A percentile compares a stretch with the other conserved stretches of the same genome.
phyloP scores from a whole-genome alignment of 768 basidiomycete species.

The Lentinula edodes region DNA sequence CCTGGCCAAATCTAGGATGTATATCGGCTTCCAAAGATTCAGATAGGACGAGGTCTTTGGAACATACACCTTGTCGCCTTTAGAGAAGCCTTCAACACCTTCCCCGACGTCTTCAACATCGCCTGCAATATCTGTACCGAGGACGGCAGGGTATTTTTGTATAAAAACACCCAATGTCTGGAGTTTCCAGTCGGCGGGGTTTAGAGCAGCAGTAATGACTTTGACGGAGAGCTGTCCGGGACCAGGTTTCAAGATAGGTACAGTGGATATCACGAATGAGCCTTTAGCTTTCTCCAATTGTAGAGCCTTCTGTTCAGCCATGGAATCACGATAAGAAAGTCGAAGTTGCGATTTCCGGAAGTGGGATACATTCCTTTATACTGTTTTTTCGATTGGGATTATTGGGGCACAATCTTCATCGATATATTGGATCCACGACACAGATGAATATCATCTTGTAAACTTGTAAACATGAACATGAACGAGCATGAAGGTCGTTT shows the following conservation, averaged over 20 bases:
- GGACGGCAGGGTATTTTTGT: constrained; percentile 37
- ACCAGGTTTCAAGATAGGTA: not conserved
- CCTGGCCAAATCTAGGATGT: constrained; percentile 31
- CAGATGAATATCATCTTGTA: too few relatives aligned
- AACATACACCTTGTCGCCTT: constrained; percentile 50
- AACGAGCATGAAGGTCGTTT: too few relatives aligned
- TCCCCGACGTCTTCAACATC: constrained; percentile 46
- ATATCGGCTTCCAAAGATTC: not conserved
- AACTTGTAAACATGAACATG: too few relatives aligned
- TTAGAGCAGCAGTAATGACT: not conserved
- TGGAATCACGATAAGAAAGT: not conserved
- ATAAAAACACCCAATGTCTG: constrained; percentile 33
- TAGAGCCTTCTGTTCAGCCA: constrained; percentile 5
- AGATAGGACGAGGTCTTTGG: too few relatives aligned
- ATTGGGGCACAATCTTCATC: too few relatives aligned
- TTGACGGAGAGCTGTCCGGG: constrained; percentile 6
- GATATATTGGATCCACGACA: too few relatives aligned
- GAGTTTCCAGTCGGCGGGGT: constrained; percentile 16
- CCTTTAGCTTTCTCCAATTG: not conserved
- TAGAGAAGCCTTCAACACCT: constrained; percentile 41
- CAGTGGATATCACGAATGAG: not conserved
- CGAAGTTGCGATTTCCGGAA: too few relatives aligned
- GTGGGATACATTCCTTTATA: too few relatives aligned
- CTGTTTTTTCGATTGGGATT: too few relatives aligned
- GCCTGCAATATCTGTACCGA: constrained; percentile 49